Evolutionary conservation across 2,329 filamentous ascomycete species (phyloP).

Genomic region (Coleophoma eucalyptorum): DNA sequence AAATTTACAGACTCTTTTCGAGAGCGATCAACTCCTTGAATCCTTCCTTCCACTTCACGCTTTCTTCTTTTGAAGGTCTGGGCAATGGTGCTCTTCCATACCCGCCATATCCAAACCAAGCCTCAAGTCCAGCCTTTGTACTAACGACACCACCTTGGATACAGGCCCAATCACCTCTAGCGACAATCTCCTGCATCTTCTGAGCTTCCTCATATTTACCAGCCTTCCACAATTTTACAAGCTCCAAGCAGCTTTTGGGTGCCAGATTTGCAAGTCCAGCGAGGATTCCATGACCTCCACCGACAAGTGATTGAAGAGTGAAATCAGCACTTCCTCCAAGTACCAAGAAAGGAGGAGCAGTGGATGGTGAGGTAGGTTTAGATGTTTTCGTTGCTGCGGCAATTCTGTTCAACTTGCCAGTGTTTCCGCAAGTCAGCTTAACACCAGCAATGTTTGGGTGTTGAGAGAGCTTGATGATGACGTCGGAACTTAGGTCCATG

Average conservation of each 20-base stretch:
- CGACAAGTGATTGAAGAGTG: slow-evolving; percentile 65
- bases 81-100: slow-evolving; percentile 45
- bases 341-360: slow-evolving; percentile 55
- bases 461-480: slow-evolving; percentile 73
- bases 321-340: slow-evolving; percentile 74
- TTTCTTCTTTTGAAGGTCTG: slow-evolving; percentile 45
- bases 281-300: slow-evolving; percentile 69
- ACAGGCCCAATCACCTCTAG: slow-evolving; percentile 64
- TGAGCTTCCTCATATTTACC: slow-evolving; percentile 58
- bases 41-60: slow-evolving; percentile 48
- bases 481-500: slow-evolving; percentile 85
- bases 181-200: slow-evolving; percentile 59
- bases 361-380: slow-evolving; percentile 47
- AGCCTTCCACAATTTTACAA: slow-evolving; percentile 55
- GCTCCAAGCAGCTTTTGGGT: slow-evolving; percentile 59
- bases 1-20: slow-evolving; percentile 34
- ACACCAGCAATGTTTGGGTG: slow-evolving; percentile 85
- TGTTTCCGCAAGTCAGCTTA: slow-evolving; percentile 89
- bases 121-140: slow-evolving; percentile 61
- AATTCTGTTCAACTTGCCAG: slow-evolving; percentile 54
- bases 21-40: slow-evolving; percentile 48
- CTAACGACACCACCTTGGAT: slow-evolving; percentile 67
- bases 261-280: slow-evolving; percentile 69
- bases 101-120: slow-evolving; percentile 61
- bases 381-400: slow-evolving; percentile 52